Base-by-base conservation (phyloP, 2,329 filamentous ascomycete genomes). In the Pyrenophora tritici-repentis region DNA sequence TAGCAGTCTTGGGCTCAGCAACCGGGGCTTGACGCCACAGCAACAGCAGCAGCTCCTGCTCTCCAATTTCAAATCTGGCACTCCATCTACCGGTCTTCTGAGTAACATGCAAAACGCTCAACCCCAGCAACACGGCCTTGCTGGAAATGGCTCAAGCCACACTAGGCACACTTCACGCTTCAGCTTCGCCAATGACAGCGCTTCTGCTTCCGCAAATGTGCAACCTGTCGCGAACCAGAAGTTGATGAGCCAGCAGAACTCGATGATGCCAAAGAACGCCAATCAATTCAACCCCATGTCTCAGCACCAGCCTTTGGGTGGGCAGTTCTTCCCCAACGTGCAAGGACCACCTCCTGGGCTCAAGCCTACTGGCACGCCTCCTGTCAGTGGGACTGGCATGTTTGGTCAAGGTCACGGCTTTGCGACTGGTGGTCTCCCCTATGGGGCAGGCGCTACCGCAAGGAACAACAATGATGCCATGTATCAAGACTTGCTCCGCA, bases 281-380 rank as follows among this genome's bases (percentile, higher is more conserved):
- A 70, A 64, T 38, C 77, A 78, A 31, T 81, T 80, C 63, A 84
- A 72, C 74, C 76, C 80, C 58, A 65, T 81, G 42, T 75, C 75
- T 44, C 82, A 84, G 62, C 81, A 83, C 63, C 77, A 81, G 59
- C 66, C 76, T 40, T 71, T 83, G 43, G 74, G 81, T 59, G 84
- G 81, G 58, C 89, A 90, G 57, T 94, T 91, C 71, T 97, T 94
- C 73, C 84, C 87, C 40, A 87, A 86, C 46, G 91, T 97, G 67
- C 91, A 95, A 66, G 93, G 92, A 3, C 94, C 95, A 22, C 94
- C 94, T 53, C 95, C 94, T 0, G 94, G 94, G 8, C 81, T 99
- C 22, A 99, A 99, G 77, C 95, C 93, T 17, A 92, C 92, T 2
- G 91, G 91, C 35, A 97, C 93, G 14, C 93, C 94, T 50, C 93